These are phyloP conservation scores for Gossypium herbaceum DNA, from an alignment of 345 rosid species.

Conservation along the genomic window DNA sequence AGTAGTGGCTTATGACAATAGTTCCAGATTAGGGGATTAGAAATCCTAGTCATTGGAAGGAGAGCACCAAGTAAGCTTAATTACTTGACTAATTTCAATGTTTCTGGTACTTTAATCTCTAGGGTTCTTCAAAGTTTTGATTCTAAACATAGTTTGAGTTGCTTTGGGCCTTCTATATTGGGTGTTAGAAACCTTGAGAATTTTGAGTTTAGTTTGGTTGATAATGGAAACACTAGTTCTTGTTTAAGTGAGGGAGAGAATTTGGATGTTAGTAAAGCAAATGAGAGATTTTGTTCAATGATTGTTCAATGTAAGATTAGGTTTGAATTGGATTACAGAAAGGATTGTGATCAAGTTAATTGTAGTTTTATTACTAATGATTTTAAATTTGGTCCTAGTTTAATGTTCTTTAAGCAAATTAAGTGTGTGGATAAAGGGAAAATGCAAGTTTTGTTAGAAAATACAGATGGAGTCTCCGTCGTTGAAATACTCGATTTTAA, in stretches of 20 bases:
- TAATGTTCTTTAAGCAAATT: conserved; percentile 34
- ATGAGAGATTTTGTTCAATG: conserved; percentile 39
- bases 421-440: conserved; percentile 41
- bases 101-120: conserved; percentile 51
- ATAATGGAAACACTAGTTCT: conserved; percentile 27
- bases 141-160: conserved; percentile 23
- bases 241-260: conserved; percentile 32
- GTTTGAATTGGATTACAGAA: conserved; percentile 43
- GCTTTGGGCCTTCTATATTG: conserved; percentile 54
- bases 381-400: conserved; percentile 31
- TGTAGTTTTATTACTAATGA: conserved; percentile 44
- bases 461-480: too few relatives aligned
- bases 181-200: conserved; percentile 43
- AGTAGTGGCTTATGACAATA: conserved; percentile 30
- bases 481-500: too few relatives aligned
- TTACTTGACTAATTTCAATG: conserved; percentile 41
- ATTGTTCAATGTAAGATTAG: conserved; percentile 25
- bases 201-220: conserved; percentile 50
- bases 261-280: conserved; percentile 24
- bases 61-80: conserved; percentile 37
- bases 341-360: conserved; percentile 30
- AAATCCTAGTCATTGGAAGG: conserved; percentile 31
- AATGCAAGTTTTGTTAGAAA: conserved; percentile 42
- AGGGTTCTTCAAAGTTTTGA: conserved; percentile 56
- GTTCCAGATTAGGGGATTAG: conserved; percentile 46